phyloP scores from a whole-genome alignment of 768 basidiomycete genomes.

The Sporobolomyces pararoseus region DNA sequence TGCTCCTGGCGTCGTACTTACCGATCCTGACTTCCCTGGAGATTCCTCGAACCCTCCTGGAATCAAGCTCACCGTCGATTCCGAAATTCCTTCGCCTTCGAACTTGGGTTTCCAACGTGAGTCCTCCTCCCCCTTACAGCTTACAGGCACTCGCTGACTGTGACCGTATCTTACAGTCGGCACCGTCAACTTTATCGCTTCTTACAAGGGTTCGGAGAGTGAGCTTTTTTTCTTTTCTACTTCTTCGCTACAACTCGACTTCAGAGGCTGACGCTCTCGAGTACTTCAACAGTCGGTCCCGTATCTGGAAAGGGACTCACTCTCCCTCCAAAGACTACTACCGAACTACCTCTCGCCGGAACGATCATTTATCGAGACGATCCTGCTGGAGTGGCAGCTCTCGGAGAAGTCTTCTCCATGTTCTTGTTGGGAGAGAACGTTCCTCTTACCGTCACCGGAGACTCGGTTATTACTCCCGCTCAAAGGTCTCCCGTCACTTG shows the following conservation, averaged over 20 bases:
- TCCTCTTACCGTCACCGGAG: constrained; percentile 49
- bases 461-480: constrained; percentile 61
- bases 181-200: constrained; percentile 62
- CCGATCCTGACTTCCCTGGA: constrained; percentile 63
- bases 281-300: constrained; percentile 59
- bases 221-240: neutral
- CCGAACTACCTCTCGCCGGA: constrained; percentile 55
- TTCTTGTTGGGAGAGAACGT: constrained; percentile 61
- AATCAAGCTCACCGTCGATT: constrained; percentile 40
- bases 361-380: constrained; percentile 28
- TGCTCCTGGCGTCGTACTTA: constrained; percentile 52
- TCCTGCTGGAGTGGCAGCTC: constrained; percentile 50
- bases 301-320: constrained; percentile 57
- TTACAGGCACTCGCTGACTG: neutral
- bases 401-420: constrained; percentile 64
- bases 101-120: constrained; percentile 66
- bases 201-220: constrained; percentile 54
- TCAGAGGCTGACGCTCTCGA: neutral
- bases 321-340: constrained; percentile 56
- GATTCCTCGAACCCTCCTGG: constrained; percentile 16
- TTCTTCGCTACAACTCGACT: too few species aligned
- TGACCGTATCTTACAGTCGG: constrained; percentile 48
- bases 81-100: constrained; percentile 44
- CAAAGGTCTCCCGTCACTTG: constrained; percentile 54
- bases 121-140: neutral